phyloP scores from a whole-genome alignment of 805 yeast species.

The Wickerhamomyces hampshirensis region DNA sequence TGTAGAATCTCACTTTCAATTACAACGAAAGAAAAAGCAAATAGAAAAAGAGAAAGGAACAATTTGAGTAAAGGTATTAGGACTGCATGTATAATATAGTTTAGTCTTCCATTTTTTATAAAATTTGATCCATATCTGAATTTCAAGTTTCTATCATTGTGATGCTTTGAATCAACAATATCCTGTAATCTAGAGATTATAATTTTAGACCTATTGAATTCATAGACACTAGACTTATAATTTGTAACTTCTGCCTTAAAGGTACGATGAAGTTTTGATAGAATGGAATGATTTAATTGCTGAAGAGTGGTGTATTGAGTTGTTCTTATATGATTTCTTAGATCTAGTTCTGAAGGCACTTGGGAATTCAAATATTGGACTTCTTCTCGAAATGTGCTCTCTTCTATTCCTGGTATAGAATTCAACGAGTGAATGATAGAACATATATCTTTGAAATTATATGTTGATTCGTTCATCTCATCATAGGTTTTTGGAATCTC shows the following conservation, averaged over 20 bases:
- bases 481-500: slow-evolving; percentile 57
- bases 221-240: slow-evolving; percentile 50
- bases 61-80: slow-evolving; percentile 43
- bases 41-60: slow-evolving; percentile 38
- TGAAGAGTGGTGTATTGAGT: slow-evolving; percentile 19
- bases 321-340: slow-evolving; percentile 22
- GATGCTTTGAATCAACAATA: slow-evolving; percentile 37
- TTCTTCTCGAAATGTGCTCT: slow-evolving; percentile 16
- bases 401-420: slow-evolving; percentile 15
- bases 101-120: slow-evolving; percentile 36
- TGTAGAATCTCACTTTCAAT: slow-evolving; percentile 75
- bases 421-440: slow-evolving; percentile 51
- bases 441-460: slow-evolving; percentile 58
- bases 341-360: slow-evolving; percentile 17
- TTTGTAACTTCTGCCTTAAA: slow-evolving; percentile 50
- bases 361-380: slow-evolving; percentile 6
- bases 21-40: slow-evolving; percentile 44
- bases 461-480: slow-evolving; percentile 55
- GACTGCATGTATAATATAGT: slow-evolving; percentile 36
- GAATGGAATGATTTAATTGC: slow-evolving; percentile 32
- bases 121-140: slow-evolving; percentile 26
- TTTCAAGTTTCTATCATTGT: slow-evolving; percentile 23
- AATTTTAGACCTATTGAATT: slow-evolving; percentile 45
- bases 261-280: slow-evolving; percentile 47
- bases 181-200: slow-evolving; percentile 55